Conservation (phyloP, 352 stramenopile species). For the Phytophthora chlamydospora region DNA sequence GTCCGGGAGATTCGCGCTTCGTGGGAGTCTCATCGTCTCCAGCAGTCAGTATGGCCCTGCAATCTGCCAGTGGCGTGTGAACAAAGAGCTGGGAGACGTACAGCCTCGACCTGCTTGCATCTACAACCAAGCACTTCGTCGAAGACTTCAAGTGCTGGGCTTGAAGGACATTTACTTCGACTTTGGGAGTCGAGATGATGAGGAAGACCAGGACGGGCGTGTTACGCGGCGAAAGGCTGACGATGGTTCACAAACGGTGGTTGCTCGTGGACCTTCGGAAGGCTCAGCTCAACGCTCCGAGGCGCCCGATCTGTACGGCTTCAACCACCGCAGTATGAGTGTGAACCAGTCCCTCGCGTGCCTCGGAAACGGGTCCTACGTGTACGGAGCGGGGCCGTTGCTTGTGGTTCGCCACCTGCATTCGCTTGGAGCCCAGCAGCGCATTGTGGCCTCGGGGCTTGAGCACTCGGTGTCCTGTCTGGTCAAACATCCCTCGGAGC, state of each 20-base stretch:
- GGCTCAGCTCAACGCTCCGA: conserved; percentile 38
- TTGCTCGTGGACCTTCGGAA: conserved; percentile 7
- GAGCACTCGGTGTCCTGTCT: conserved; percentile 52
- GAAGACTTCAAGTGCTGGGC: conserved; percentile 29
- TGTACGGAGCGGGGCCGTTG: conserved; percentile 56
- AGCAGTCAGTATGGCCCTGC: conserved; percentile 49
- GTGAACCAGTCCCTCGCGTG: conserved; percentile 54
- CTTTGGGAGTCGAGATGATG: conserved; percentile 11
- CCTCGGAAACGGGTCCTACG: conserved; percentile 33
- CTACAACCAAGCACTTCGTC: conserved; percentile 32
- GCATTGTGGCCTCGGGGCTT: conserved; percentile 49
- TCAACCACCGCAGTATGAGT: conserved; percentile 49
- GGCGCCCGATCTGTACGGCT: conserved; percentile 60
- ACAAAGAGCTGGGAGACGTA: conserved; percentile 49
- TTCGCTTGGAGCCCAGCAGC: conserved; percentile 36
- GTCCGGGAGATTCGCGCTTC: conserved; percentile 56
- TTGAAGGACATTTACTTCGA: conserved; percentile 56
- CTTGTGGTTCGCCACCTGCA: conserved; percentile 50
- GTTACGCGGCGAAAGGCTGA: conserved; percentile 12
- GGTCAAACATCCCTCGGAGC: conserved; percentile 52
- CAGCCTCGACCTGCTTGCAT: conserved; percentile 42
- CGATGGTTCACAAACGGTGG: conserved; percentile 6
- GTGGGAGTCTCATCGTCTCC: conserved; percentile 62
- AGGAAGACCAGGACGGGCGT: conserved; percentile 8
- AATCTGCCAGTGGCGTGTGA: conserved; percentile 77